Percentiles rank a stretch among this genome's conserved stretches.
Evolutionary conservation across 345 rosid genomes (phyloP).

Genomic region (Eucalyptus sp.): DNA sequence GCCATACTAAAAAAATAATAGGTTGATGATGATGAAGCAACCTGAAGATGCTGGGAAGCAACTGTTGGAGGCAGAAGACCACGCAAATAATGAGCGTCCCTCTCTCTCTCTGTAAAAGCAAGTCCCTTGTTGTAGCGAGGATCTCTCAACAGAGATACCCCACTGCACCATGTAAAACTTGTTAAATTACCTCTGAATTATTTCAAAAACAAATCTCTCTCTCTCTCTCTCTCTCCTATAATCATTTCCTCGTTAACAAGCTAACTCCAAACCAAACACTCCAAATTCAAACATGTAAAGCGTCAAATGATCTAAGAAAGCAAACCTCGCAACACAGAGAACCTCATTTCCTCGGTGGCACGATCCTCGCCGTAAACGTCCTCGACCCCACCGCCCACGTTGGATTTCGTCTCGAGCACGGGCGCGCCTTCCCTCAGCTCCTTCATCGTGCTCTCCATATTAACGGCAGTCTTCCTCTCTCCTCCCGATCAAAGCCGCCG

Average conservation of each 20-base stretch:
- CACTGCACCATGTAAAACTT: constrained; percentile 24
- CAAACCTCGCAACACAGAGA: constrained; percentile 58
- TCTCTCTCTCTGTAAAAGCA: constrained; percentile 71
- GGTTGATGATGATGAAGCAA: not conserved
- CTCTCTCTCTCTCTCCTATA: too few species aligned
- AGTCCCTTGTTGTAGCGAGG: constrained; percentile 87
- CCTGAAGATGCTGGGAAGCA: constrained; percentile 72
- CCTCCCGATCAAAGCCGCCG: not conserved
- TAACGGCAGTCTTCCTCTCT: not conserved
- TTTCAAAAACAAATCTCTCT: not conserved
- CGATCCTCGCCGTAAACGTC: constrained; percentile 73
- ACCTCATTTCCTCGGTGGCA: constrained; percentile 78
- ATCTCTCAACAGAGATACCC: constrained; percentile 64
- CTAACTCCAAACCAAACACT: not conserved
- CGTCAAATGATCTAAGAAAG: too few species aligned
- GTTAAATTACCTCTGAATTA: not conserved
- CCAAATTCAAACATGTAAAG: not conserved
- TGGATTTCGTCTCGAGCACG: constrained; percentile 41
- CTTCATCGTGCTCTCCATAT: constrained; percentile 47
- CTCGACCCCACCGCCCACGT: constrained; percentile 56
- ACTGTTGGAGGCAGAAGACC: constrained; percentile 80
- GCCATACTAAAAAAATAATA: not conserved
- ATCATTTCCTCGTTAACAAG: too few species aligned
- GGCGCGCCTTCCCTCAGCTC: constrained; percentile 21
- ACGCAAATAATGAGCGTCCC: constrained; percentile 78